phyloP scores from a whole-genome alignment of 169 alveolate genomes.

The Plasmodium adleri region DNA sequence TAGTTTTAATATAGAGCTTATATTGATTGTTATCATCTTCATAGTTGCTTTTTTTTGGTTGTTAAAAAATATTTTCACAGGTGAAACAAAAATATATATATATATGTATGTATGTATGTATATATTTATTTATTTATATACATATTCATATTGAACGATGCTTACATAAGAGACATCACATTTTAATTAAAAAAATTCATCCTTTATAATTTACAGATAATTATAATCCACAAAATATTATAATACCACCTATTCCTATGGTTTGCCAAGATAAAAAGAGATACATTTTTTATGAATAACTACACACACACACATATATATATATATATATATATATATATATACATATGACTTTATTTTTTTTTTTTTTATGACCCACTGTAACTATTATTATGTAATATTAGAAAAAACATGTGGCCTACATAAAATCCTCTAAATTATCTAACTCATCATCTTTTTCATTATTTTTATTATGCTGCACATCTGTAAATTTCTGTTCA shows the following conservation, averaged over 20 bases:
- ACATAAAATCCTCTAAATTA: slow-evolving; percentile 57
- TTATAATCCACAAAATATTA: slow-evolving; percentile 32
- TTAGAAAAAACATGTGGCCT: not conserved
- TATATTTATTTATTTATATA: not conserved
- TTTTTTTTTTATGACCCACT: not conserved
- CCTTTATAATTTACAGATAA: slow-evolving; percentile 14
- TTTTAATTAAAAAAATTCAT: not conserved
- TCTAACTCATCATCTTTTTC: slow-evolving; percentile 36
- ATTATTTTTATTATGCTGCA: not conserved
- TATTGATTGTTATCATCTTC: slow-evolving; percentile 28
- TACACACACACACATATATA: not conserved
- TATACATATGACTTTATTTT: not conserved
- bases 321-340: not conserved
- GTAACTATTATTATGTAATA: not conserved
- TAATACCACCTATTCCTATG: slow-evolving; percentile 60
- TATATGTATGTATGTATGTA: not conserved
- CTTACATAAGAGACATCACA: not conserved
- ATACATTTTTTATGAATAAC: slow-evolving; percentile 31
- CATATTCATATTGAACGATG: not conserved
- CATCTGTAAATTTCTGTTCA: too few relatives aligned
- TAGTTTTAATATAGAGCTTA: slow-evolving; percentile 37
- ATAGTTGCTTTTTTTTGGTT: slow-evolving; percentile 7
- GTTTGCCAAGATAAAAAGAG: slow-evolving; percentile 35
- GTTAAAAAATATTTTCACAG: slow-evolving; percentile 21
- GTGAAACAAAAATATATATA: not conserved